Conservation (phyloP, 2,329 filamentous ascomycete species). For the Ceratocystis harringtonii region DNA sequence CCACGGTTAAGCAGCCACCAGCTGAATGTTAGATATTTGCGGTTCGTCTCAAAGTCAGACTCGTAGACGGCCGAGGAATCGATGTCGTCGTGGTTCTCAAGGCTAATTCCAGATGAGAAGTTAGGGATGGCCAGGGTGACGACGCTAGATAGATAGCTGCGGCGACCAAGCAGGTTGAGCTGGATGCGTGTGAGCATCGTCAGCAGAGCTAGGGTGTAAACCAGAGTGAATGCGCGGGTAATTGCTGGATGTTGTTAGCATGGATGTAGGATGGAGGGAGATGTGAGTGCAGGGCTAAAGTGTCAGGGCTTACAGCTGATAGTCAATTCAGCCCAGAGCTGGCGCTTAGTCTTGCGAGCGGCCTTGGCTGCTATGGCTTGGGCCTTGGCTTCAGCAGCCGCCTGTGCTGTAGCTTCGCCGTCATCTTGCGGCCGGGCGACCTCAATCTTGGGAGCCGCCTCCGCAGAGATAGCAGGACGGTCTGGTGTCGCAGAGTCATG, state of each 20-base stretch:
- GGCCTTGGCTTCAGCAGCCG: slow-evolving; percentile 12
- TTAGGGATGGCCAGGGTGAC: slow-evolving; percentile 72
- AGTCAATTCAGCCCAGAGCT: slow-evolving; percentile 95
- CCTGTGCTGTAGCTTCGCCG: slow-evolving; percentile 20
- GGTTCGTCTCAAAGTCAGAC: slow-evolving; percentile 90
- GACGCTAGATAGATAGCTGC: slow-evolving; percentile 91
- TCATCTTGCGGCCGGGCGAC: slow-evolving; percentile 27
- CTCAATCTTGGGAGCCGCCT: neutral
- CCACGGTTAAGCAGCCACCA: slow-evolving; percentile 95
- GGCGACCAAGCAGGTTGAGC: slow-evolving; percentile 85
- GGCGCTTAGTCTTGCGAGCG: slow-evolving; percentile 64
- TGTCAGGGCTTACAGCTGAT: slow-evolving; percentile 58
- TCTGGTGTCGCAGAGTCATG: neutral
- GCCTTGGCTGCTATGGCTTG: slow-evolving; percentile 19
- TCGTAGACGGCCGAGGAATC: slow-evolving; percentile 68
- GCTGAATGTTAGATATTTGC: slow-evolving; percentile 87
- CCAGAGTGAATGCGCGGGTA: slow-evolving; percentile 74
- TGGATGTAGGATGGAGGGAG: neutral
- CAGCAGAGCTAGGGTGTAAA: slow-evolving; percentile 81
- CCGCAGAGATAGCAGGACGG: neutral
- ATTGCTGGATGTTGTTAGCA: slow-evolving; percentile 44
- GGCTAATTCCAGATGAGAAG: slow-evolving; percentile 60
- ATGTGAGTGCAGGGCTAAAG: too few species aligned
- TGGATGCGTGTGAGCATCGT: slow-evolving; percentile 89
- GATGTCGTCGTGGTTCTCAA: slow-evolving; percentile 90